A percentile compares a stretch with the other conserved stretches of the same genome.
phyloP scores from a whole-genome alignment of 2,329 filamentous ascomycete genomes.

The Penicillium sp. region DNA sequence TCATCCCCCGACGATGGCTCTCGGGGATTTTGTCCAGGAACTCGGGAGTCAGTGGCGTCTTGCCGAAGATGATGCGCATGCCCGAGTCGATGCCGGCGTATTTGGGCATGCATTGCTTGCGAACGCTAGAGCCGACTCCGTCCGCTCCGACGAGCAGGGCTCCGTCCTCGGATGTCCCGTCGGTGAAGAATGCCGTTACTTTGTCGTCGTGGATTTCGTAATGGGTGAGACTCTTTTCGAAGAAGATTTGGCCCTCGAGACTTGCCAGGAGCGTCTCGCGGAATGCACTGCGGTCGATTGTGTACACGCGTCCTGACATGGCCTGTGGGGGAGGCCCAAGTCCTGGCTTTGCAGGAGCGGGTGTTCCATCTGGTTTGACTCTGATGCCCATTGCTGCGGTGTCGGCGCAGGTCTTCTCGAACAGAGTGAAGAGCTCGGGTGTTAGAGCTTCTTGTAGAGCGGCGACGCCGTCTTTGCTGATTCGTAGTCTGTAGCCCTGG shows the following conservation, averaged over 20 bases:
- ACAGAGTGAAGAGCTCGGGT: slow-evolving; percentile 18
- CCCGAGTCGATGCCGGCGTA: slow-evolving; percentile 39
- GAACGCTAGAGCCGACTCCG: slow-evolving; percentile 37
- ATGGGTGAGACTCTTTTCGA: slow-evolving; percentile 30
- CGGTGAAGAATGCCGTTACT: slow-evolving; percentile 27
- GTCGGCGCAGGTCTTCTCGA: slow-evolving; percentile 21
- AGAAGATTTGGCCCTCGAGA: slow-evolving; percentile 30
- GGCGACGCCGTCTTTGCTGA: slow-evolving; percentile 4
- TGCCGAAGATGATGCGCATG: slow-evolving; percentile 36
- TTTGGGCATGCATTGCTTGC: slow-evolving; percentile 39
- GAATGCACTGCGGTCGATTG: slow-evolving; percentile 36
- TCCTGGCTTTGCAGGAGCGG: background rate
- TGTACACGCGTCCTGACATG: slow-evolving; percentile 20
- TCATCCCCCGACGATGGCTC: slow-evolving; percentile 14
- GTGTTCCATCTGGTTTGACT: slow-evolving; percentile 11
- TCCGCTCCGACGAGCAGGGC: slow-evolving; percentile 42
- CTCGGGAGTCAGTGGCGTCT: slow-evolving; percentile 20
- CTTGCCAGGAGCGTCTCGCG: slow-evolving; percentile 32
- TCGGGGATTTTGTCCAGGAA: slow-evolving; percentile 11
- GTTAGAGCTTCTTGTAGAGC: slow-evolving; percentile 12
- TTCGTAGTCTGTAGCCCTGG: slow-evolving; percentile 41
- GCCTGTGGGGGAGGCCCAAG: slow-evolving; percentile 8
- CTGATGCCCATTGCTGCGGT: slow-evolving; percentile 9
- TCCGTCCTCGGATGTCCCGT: slow-evolving; percentile 33
- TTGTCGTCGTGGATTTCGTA: slow-evolving; percentile 18